phyloP scores from a whole-genome alignment of 2,329 filamentous ascomycete genomes.

The Ramularia endophylla region DNA sequence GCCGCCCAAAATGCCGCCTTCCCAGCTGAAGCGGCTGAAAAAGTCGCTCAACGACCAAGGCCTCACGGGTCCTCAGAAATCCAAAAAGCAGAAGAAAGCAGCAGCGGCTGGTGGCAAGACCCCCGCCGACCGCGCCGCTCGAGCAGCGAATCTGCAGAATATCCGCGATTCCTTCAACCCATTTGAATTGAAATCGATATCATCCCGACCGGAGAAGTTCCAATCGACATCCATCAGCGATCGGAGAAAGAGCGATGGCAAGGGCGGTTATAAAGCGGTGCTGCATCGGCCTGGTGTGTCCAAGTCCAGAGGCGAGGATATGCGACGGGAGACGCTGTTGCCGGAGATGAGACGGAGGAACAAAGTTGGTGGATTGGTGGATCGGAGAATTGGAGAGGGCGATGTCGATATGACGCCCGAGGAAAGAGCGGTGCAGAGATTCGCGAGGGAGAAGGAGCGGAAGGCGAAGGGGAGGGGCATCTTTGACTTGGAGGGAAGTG shows the following conservation, averaged over 20 bases:
- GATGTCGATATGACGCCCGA: conserved; percentile 91
- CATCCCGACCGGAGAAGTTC: conserved; percentile 70
- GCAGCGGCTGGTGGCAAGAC: conserved; percentile 45
- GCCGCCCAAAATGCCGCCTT: conserved; percentile 67
- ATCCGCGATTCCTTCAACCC: conserved; percentile 98
- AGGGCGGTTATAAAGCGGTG: conserved; percentile 48
- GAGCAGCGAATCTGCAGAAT: conserved; percentile 68
- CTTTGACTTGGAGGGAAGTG: conserved; percentile 87
- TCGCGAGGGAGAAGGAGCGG: conserved; percentile 78
- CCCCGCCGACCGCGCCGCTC: conserved; percentile 69
- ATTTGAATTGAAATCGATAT: conserved; percentile 71
- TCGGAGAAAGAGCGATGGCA: conserved; percentile 34
- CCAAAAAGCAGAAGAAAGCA: conserved; percentile 80
- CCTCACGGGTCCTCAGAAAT: conserved; percentile 84
- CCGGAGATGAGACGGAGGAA: conserved; percentile 83
- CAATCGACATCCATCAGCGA: conserved; percentile 47
- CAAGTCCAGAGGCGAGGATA: conserved; percentile 81
- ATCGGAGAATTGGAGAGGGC: conserved; percentile 92
- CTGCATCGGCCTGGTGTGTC: conserved; percentile 74
- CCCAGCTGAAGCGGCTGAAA: conserved; percentile 94
- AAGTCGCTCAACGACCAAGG: conserved; percentile 83
- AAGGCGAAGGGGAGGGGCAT: conserved; percentile 69
- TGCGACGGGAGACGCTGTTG: conserved; percentile 75
- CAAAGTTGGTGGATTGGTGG: conserved; percentile 86
- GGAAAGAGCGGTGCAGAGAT: conserved; percentile 85